Evolutionary conservation across 2,329 filamentous ascomycete genomes (phyloP), one percentile per base, ranked within the genome.

Genomic region (Nannizzia gypsea): DNA sequence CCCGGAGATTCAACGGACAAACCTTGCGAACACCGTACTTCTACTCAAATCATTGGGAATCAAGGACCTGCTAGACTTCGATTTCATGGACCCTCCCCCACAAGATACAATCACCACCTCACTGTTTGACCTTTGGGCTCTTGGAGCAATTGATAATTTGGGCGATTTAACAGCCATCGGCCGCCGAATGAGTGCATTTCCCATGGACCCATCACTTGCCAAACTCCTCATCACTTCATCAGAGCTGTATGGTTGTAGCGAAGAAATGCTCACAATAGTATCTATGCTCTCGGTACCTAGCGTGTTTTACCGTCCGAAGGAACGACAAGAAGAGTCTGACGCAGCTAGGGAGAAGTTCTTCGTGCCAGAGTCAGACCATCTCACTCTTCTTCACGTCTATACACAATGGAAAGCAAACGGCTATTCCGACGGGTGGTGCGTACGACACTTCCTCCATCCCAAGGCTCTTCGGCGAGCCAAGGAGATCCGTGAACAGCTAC

Each of bases 41-140:
- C 83, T 99, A 56, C 81, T 99, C 54, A 99, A 99, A 70, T 96
- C 90, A 0, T 81, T 99, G 0, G 93, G 93, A 0, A 92, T 99
- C 17, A 92, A 89, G 69, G 91, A 99, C 66, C 79, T 99, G 8
- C 76, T 99, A 0, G 92, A 99, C 72, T 99, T 99, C 69, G 90
- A 97, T 71, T 99, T 99, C 67, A 97, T 99, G 92, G 93, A 99
- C 66, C 93, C 93, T 1, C 93, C 93, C 5, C 93, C 93, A 0
- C 93, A 99, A 74, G 95, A 99, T 68, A 96, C 91, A 0, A 97
- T 99, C 65, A 92, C 90, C 0, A 99, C 93, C 0, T 96, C 91
- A 2, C 85, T 99, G 38, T 99, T 97, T 74, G 93, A 99, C 67
- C 83, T 99, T 0, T 99, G 93, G 93, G 91, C 93, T 0, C 80